phyloP scores from a whole-genome alignment of 768 basidiomycete species.

The Steccherinum ochraceum region DNA sequence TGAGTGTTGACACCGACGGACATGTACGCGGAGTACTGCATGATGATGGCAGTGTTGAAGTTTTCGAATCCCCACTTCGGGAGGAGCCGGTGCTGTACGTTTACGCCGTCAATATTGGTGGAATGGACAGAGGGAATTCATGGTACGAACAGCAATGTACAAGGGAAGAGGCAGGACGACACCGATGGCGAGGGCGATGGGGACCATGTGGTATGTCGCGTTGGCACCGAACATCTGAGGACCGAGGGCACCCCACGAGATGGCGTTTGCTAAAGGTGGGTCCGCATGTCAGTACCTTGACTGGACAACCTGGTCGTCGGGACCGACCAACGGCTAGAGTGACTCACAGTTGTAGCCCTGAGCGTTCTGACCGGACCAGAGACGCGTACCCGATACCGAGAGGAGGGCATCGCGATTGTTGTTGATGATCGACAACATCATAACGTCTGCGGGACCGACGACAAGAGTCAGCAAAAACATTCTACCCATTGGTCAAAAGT shows the following conservation, averaged over 20 bases:
- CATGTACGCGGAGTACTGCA: conserved; percentile 34
- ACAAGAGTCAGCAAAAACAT: background rate
- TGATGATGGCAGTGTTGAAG: conserved; percentile 42
- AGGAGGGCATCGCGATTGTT: conserved; percentile 32
- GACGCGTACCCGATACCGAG: conserved; percentile 45
- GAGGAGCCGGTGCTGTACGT: conserved; percentile 31
- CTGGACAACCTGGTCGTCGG: background rate
- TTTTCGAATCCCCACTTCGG: conserved; percentile 42
- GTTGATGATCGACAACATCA: conserved; percentile 25
- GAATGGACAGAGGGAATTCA: background rate
- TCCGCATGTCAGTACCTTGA: background rate
- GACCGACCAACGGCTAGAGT: no score
- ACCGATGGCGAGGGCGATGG: conserved; percentile 41
- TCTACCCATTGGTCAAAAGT: background rate
- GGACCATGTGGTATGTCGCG: conserved; percentile 11
- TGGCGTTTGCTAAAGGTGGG: conserved; percentile 25
- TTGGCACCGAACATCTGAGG: conserved; percentile 14
- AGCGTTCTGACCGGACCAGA: conserved; percentile 48
- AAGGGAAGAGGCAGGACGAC: conserved; percentile 50
- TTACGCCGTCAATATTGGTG: background rate
- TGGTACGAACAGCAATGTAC: conserved; percentile 32
- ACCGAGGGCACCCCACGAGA: conserved; percentile 52
- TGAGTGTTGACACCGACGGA: conserved; percentile 54
- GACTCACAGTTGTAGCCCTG: conserved; percentile 41
- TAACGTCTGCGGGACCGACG: conserved; percentile 14